phyloP scores from a whole-genome alignment of 495 filamentous ascomycete genomes.

The Aspergillus baeticus region DNA sequence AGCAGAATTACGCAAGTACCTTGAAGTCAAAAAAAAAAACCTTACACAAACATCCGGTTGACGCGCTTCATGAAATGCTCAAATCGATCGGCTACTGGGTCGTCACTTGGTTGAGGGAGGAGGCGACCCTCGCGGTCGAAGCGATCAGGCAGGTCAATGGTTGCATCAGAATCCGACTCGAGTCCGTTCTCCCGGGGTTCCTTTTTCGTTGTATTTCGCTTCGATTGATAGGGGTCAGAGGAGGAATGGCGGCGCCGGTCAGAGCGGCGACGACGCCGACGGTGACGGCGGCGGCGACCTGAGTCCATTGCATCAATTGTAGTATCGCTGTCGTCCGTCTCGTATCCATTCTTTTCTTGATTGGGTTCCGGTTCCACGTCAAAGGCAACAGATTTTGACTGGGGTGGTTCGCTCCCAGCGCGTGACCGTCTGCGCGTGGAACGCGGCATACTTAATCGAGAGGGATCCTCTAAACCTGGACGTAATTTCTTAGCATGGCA shows the following conservation, averaged over 20 bases:
- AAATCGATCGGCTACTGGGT: conserved; percentile 35
- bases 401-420: conserved; percentile 28
- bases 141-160: conserved; percentile 59
- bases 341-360: conserved; percentile 33
- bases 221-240: conserved; percentile 21
- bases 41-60: conserved; percentile 27
- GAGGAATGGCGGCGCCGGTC: conserved; percentile 31
- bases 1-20: neutral
- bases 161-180: conserved; percentile 44
- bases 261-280: conserved; percentile 15
- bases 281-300: conserved; percentile 16
- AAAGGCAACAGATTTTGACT: conserved; percentile 41
- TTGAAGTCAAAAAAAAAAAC: conserved; percentile 1
- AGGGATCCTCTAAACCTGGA: conserved; percentile 27
- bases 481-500: neutral
- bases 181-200: conserved; percentile 13
- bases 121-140: conserved; percentile 63
- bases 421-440: conserved; percentile 14
- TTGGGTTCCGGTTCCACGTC: conserved; percentile 25
- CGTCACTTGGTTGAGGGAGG: conserved; percentile 32
- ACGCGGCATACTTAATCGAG: conserved; percentile 9
- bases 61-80: conserved; percentile 39
- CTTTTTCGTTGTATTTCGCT: conserved; percentile 4
- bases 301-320: conserved; percentile 30
- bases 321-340: conserved; percentile 44